These are phyloP conservation scores for Calvatia gigantea DNA, from an alignment of 768 basidiomycete genomes.

Conservation along the genomic window DNA sequence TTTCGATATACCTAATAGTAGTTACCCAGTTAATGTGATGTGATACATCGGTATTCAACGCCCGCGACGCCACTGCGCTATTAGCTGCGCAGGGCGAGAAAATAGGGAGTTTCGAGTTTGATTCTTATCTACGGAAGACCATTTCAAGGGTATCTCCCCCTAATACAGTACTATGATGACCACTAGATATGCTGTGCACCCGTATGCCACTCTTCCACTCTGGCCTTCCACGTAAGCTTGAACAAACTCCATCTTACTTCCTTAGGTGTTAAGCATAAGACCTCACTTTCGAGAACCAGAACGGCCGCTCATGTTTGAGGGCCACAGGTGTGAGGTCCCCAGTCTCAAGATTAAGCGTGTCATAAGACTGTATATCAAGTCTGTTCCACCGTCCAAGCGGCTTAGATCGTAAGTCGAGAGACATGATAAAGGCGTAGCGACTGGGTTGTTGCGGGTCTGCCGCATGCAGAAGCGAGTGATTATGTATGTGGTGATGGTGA, in stretches of 20 bases:
- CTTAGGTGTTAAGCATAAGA: slow-evolving; percentile 40
- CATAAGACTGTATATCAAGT: slow-evolving; percentile 69
- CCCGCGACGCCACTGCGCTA: too few species aligned
- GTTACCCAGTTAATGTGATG: too few species aligned
- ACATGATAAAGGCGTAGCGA: slow-evolving; percentile 75
- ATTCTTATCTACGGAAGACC: too few species aligned
- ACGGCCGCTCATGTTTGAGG: slow-evolving; percentile 83
- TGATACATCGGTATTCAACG: too few species aligned
- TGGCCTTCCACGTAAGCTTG: too few species aligned
- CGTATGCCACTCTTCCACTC: too few species aligned
- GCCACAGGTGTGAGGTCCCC: slow-evolving; percentile 69
- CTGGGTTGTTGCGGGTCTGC: slow-evolving; percentile 21
- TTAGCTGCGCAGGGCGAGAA: too few species aligned
- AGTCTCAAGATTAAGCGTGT: slow-evolving; percentile 70
- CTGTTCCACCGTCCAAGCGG: slow-evolving; percentile 86
- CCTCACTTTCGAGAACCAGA: slow-evolving; percentile 90
- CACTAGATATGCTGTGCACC: too few species aligned
- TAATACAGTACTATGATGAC: too few species aligned
- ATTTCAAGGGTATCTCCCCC: too few species aligned
- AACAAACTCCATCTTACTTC: neutral
- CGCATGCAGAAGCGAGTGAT: slow-evolving; percentile 11
- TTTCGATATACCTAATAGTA: too few species aligned
- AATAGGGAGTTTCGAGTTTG: too few species aligned
- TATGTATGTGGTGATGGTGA: slow-evolving; percentile 2
- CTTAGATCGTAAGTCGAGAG: slow-evolving; percentile 63